Percentiles rank a stretch among this genome's conserved stretches.
Conservation (phyloP, 352 stramenopile species). For the Phytophthora nicotianae region DNA sequence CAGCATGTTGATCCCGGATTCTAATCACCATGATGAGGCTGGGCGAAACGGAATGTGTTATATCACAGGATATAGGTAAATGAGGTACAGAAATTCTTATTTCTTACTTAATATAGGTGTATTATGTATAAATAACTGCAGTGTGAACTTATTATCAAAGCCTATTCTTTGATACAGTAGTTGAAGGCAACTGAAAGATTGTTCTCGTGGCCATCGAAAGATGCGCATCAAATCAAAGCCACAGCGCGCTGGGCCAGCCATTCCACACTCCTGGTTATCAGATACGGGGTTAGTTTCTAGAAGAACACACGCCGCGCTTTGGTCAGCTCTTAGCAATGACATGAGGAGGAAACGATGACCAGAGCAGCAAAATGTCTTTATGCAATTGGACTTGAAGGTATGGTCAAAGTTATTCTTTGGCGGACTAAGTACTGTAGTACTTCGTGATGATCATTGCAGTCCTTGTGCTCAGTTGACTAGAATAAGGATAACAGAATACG, state of each 20-base stretch:
- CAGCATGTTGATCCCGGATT: constrained; percentile 34
- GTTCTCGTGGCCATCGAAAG: constrained; percentile 22
- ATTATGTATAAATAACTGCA: not conserved
- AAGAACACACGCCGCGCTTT: not conserved
- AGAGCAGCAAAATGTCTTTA: no score
- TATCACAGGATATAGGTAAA: not conserved
- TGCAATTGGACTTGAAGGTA: no score
- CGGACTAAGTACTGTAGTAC: no score
- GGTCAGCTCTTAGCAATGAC: not conserved
- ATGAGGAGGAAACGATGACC: not conserved
- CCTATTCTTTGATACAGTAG: not conserved
- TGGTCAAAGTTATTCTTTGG: no score
- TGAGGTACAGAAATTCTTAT: not conserved
- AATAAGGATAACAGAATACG: not conserved
- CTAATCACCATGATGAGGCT: constrained; percentile 34
- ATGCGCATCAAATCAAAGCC: constrained; percentile 23
- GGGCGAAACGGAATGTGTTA: constrained; percentile 14
- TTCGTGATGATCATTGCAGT: no score
- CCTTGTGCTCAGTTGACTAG: no score
- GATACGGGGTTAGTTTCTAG: constrained; percentile 4
- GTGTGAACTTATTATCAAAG: not conserved
- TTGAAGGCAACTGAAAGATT: constrained; percentile 8
- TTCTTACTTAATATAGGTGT: not conserved
- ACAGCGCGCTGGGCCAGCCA: constrained; percentile 24
- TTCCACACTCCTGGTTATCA: constrained; percentile 18